These are phyloP conservation scores for Bretschneidera sinensis DNA, from an alignment of 345 rosid genomes.

Conservation along the genomic window DNA sequence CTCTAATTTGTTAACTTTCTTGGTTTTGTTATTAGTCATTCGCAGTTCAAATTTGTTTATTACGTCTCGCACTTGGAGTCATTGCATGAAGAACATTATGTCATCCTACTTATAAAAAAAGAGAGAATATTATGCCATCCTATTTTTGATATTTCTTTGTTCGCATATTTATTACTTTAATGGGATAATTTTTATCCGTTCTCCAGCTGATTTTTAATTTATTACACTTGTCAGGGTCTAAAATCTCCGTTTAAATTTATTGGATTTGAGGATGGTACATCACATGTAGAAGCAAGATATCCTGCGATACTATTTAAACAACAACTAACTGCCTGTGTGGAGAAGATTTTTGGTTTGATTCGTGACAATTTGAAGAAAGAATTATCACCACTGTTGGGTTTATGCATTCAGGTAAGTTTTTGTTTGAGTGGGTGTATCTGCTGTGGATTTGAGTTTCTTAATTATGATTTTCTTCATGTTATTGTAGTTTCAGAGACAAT, in stretches of 20 bases:
- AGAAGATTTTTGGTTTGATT: conserved; percentile 94
- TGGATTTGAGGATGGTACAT: conserved; percentile 66
- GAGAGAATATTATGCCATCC: neutral
- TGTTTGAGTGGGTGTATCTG: conserved; percentile 5
- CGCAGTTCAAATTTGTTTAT: no score
- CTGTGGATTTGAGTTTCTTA: neutral
- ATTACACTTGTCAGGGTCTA: conserved; percentile 45
- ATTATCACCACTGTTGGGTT: conserved; percentile 68
- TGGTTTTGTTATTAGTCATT: no score
- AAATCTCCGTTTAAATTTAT: conserved; percentile 75
- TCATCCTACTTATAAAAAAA: no score
- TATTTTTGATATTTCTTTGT: neutral
- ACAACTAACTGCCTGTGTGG: conserved; percentile 95
- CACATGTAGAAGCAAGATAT: conserved; percentile 93
- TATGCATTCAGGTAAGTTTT: conserved; percentile 79
- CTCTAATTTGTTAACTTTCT: no score
- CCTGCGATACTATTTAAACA: conserved; percentile 93
- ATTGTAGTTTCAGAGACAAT: no score
- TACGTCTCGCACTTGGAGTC: no score
- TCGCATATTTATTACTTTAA: neutral
- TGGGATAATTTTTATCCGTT: neutral
- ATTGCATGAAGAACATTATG: no score
- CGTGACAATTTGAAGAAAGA: conserved; percentile 96
- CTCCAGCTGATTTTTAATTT: conserved; percentile 16
- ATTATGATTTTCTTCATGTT: no score